phyloP scores from a whole-genome alignment of 352 stramenopile species.

The Phytopythium sindhum region DNA sequence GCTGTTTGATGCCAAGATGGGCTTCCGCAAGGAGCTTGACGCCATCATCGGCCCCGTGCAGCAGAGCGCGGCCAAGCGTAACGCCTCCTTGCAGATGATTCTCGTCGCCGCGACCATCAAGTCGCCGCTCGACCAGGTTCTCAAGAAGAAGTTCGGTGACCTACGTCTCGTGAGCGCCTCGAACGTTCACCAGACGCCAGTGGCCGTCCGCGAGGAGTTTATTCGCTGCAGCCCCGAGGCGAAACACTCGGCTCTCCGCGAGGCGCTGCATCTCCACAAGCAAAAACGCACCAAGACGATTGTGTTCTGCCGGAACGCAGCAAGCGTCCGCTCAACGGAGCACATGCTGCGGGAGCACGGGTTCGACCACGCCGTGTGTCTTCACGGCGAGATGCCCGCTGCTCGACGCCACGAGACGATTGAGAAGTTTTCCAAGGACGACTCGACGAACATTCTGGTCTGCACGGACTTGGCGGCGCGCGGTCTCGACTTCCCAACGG shows the following conservation, averaged over 20 bases:
- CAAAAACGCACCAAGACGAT: conserved; percentile 51
- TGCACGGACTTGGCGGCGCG: conserved; percentile 93
- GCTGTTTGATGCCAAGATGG: conserved; percentile 80
- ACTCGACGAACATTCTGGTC: conserved; percentile 74
- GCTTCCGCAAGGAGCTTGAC: conserved; percentile 73
- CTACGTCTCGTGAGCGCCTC: conserved; percentile 60
- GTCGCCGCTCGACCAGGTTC: conserved; percentile 62
- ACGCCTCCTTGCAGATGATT: conserved; percentile 55
- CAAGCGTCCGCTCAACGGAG: conserved; percentile 71
- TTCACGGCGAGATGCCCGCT: conserved; percentile 75
- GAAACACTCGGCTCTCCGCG: conserved; percentile 70
- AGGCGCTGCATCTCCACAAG: conserved; percentile 42
- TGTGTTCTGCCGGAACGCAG: conserved; percentile 74
- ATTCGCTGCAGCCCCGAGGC: conserved; percentile 53
- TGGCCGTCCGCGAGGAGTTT: conserved; percentile 60
- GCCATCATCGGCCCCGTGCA: conserved; percentile 62
- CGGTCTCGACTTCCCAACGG: conserved; percentile 87
- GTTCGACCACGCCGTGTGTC: conserved; percentile 47
- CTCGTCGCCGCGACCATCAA: conserved; percentile 72
- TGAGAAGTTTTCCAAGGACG: conserved; percentile 42
- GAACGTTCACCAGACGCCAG: conserved; percentile 68
- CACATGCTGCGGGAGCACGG: conserved; percentile 82
- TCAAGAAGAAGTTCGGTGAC: conserved; percentile 66
- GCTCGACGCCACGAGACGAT: conserved; percentile 53
- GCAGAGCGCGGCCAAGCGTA: conserved; percentile 56